Evolutionary conservation across 2,329 filamentous ascomycete species (phyloP), one percentile per base, ranked within the genome.

Genomic region (Parascedosporium putredinis): DNA sequence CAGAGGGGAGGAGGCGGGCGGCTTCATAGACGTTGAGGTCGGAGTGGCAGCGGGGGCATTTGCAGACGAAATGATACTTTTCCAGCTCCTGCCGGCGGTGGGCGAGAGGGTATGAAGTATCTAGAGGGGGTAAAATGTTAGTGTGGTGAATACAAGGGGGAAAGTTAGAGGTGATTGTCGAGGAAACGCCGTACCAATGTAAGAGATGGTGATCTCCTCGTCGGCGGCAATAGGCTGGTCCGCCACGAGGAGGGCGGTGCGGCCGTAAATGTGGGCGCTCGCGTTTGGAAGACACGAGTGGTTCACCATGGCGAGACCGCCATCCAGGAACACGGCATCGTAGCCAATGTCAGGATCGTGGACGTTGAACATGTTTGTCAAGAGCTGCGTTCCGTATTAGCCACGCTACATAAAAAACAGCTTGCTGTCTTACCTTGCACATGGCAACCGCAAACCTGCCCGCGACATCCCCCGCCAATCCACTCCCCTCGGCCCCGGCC

Each of bases 281-380:
- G 79, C 76, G 54, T 81, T 83, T 3, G 79, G 79, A 2, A 73
- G 59, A 54, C 80, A 84, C 0, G 78, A 79, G 58, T 84, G 80
- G 54, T 84, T 83, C 20, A 71, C 70, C 72, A 81, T 79, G 51
- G 78, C 74, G 38, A 81, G 64, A 3, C 61, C 69, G 1, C 75
- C 68, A 54, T 81, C 74, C 33, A 83, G 63, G 53, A 78, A 82
- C 25, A 80, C 65, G 22, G 77, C 78, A 1, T 72, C 67, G 50
- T 74, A 67, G 1, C 69, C 73, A 6, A 74, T 60, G 55, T 82
- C 76, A 2, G 64, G 60, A 48, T 81, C 76, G 23, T 67, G 67
- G 48, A 75, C 67, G 56, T 78, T 76, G 58, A 83, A 83, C 3
- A 77, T 70, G 61, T 84, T 84, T 33, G 78, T 78, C 58, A 79